Evolutionary conservation across 2,329 filamentous ascomycete genomes (phyloP), one percentile per base, ranked within the genome.

Genomic region (Hypoxylon sp.): DNA sequence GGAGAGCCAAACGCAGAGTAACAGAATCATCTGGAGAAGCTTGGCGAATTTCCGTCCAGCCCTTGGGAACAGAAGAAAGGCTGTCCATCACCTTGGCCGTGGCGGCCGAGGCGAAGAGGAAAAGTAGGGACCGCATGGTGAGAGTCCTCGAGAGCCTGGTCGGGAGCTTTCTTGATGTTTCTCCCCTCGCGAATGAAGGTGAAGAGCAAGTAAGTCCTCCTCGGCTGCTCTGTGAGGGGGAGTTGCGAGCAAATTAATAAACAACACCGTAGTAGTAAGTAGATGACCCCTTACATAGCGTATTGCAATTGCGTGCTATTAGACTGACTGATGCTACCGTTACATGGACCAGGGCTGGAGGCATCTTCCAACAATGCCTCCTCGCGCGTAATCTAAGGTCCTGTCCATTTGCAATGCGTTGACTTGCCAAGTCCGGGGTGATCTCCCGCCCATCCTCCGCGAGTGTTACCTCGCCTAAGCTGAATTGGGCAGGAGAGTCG

Each of bases 21-120:
- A 77, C 75, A 14, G 68, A 53, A 44, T 77, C 75, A 27, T 69
- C 61, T 4, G 72, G 53, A 33, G 71, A 70, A 35, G 75, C 74
- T 62, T 64, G 68, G 42, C 74, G 70, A 55, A 75, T 37, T 59
- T 74, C 71, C 1, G 68, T 68, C 74, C 74, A 77, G 50, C 75
- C 75, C 35, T 76, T 69, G n/a, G 75, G 75, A 3, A 76, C 66
- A 27, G 72, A 58, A 6, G 73, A 62, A 22, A 76, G 57, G 37
- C 72, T 74, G 46, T 77, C 74, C 75, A 77, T 77, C 58, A 77
- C 68, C 74, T 72, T 72, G 60, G 75, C 75, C 72, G 74, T 60
- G 25, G 72, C 74, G 66, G 72, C 75, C 49, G 74, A 70, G 61
- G 72, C 75, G 68, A 76, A 75, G 57, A 77, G 66, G 53, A 70